Percentiles rank a stretch among this genome's conserved stretches.
Evolutionary conservation across 2,329 filamentous ascomycete genomes (phyloP).

Genomic region (Hypoxylon rubiginosum): DNA sequence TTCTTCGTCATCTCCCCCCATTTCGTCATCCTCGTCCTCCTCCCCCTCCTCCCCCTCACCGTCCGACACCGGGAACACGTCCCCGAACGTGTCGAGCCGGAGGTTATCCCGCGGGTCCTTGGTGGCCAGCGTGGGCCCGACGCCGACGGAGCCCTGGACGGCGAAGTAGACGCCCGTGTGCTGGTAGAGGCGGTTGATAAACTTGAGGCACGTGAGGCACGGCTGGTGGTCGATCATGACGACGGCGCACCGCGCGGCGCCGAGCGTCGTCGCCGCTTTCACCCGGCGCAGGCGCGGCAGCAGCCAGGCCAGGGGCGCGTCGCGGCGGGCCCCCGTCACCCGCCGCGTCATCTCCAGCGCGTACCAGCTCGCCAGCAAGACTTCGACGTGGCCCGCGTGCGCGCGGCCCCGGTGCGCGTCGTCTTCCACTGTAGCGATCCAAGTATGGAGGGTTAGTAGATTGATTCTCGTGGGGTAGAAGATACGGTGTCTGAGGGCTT

Average conservation of each 20-base stretch:
- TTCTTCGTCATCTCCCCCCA: too few relatives aligned
- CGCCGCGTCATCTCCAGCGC: constrained; percentile 15
- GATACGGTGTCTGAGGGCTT: background rate
- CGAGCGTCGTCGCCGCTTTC: constrained; percentile 17
- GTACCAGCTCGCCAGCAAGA: constrained; percentile 41
- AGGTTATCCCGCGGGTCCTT: constrained; percentile 23
- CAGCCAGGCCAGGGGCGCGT: constrained; percentile 15
- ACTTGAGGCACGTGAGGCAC: constrained; percentile 39
- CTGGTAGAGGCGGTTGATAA: constrained; percentile 38
- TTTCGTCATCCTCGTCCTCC: background rate
- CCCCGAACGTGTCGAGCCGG: constrained; percentile 35
- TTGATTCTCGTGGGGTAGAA: too few relatives aligned
- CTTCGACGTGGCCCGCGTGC: constrained; percentile 47
- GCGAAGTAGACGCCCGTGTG: constrained; percentile 40
- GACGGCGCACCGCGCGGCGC: constrained; percentile 18
- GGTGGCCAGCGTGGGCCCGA: constrained; percentile 41
- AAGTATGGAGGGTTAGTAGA: background rate
- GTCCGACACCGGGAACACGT: constrained; percentile 38
- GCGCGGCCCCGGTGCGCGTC: constrained; percentile 40
- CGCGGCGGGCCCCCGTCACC: background rate
- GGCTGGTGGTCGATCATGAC: constrained; percentile 46
- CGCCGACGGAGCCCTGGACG: constrained; percentile 25
- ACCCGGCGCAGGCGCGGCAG: constrained; percentile 32
- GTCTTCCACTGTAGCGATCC: background rate
- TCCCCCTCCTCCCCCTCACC: constrained; percentile 18